These are phyloP conservation scores for Xylariaceae sp. DNA, from an alignment of 2,329 filamentous ascomycete genomes.

Conservation along the genomic window DNA sequence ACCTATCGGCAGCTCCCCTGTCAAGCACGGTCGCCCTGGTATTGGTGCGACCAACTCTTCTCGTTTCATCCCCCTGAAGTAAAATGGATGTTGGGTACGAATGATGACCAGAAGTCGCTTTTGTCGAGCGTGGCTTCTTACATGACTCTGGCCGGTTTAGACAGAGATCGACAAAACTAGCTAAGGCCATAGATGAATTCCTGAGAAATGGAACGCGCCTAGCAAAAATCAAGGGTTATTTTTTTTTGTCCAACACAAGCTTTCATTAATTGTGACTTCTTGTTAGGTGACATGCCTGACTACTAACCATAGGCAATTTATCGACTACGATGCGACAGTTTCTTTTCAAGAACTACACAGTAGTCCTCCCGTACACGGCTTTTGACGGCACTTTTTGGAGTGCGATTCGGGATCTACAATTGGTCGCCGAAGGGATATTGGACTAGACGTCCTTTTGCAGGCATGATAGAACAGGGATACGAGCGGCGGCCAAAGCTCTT, in stretches of 20 bases:
- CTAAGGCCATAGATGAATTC: conserved; percentile 19
- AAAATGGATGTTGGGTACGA: conserved; percentile 14
- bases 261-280: too few species aligned
- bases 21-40: conserved; percentile 99
- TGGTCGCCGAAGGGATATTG: too few species aligned
- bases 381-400: too few species aligned
- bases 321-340: too few species aligned
- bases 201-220: conserved; percentile 14
- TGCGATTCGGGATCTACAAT: too few species aligned
- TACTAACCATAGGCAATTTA: too few species aligned
- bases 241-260: conserved; percentile 10
- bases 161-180: conserved; percentile 13
- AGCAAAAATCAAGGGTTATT: conserved; percentile 17
- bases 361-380: too few species aligned
- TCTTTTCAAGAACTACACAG: too few species aligned
- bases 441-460: too few species aligned
- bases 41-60: conserved; percentile 99
- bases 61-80: conserved; percentile 99
- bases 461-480: too few species aligned
- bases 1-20: conserved; percentile 76
- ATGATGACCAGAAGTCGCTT: conserved; percentile 11
- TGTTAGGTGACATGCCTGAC: too few species aligned
- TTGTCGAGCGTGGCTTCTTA: conserved; percentile 13
- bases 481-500: too few species aligned
- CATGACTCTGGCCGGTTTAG: conserved; percentile 7